Evolutionary conservation across 2,329 filamentous ascomycete species (phyloP).

Genomic region (Aaosphaeria pasadenensis): DNA sequence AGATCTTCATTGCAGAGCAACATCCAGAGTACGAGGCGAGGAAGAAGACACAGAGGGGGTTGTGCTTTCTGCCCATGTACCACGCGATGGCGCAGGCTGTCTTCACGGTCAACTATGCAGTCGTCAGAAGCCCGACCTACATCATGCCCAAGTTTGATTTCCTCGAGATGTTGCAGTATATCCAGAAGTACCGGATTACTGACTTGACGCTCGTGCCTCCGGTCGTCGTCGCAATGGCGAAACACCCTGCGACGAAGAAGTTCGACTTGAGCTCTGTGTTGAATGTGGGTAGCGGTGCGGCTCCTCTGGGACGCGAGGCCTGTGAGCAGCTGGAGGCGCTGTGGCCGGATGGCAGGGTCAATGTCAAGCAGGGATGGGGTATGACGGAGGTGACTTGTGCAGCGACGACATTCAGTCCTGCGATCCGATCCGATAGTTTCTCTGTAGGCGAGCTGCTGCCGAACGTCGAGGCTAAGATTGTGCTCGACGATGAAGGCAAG

Average conservation of each 20-base stretch:
- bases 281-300: slow-evolving; percentile 62
- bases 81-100: slow-evolving; percentile 61
- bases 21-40: slow-evolving; percentile 50
- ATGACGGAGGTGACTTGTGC: slow-evolving; percentile 83
- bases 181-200: slow-evolving; percentile 68
- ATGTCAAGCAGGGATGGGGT: slow-evolving; percentile 74
- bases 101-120: slow-evolving; percentile 60
- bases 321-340: slow-evolving; percentile 55
- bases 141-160: slow-evolving; percentile 80
- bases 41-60: slow-evolving; percentile 40
- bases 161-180: slow-evolving; percentile 63
- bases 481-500: slow-evolving; percentile 54
- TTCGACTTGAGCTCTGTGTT: slow-evolving; percentile 68
- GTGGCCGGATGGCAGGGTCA: slow-evolving; percentile 49
- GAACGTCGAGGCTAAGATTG: slow-evolving; percentile 67
- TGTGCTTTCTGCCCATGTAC: slow-evolving; percentile 68
- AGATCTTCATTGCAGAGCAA: slow-evolving; percentile 47
- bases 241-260: slow-evolving; percentile 62
- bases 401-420: slow-evolving; percentile 62
- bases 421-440: slow-evolving; percentile 40
- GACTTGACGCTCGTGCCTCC: slow-evolving; percentile 68
- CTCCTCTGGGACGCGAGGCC: slow-evolving; percentile 53
- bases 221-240: slow-evolving; percentile 69
- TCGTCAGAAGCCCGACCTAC: slow-evolving; percentile 64
- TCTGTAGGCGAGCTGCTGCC: slow-evolving; percentile 66